Conservation (phyloP, 2,329 filamentous ascomycete genomes). For the Sporothrix mexicana region DNA sequence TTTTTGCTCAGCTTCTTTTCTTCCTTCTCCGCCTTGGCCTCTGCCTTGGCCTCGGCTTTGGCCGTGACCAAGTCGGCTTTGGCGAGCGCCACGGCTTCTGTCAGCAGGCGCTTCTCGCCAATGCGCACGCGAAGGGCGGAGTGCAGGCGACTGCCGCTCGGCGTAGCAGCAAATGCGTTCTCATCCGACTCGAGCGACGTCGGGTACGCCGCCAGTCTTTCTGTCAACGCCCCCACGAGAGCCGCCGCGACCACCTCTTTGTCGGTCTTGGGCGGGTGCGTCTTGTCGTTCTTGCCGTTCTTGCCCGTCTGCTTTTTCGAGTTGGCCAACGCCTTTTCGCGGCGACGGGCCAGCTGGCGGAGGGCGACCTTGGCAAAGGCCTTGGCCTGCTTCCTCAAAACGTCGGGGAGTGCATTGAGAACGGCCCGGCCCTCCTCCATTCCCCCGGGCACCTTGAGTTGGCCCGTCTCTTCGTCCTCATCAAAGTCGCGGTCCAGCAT, state of each 20-base stretch:
- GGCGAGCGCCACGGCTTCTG: slow-evolving; percentile 40
- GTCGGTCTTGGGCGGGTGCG: slow-evolving; percentile 20
- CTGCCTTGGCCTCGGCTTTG: slow-evolving; percentile 34
- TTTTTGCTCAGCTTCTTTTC: slow-evolving; percentile 24
- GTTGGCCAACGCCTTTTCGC: slow-evolving; percentile 28
- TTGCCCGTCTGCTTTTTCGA: slow-evolving; percentile 42
- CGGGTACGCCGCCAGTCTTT: slow-evolving; percentile 41
- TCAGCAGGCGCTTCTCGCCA: slow-evolving; percentile 46
- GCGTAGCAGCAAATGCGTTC: slow-evolving; percentile 21
- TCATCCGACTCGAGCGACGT: slow-evolving; percentile 44
- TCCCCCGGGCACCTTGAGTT: slow-evolving; percentile 42
- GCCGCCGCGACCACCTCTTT: slow-evolving; percentile 49
- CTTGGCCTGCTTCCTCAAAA: slow-evolving; percentile 60
- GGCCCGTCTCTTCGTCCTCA: slow-evolving; percentile 58
- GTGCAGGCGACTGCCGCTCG: slow-evolving; percentile 32
- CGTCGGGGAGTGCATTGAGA: slow-evolving; percentile 54
- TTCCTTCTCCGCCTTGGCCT: slow-evolving; percentile 35
- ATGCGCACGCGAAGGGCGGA: slow-evolving; percentile 46
- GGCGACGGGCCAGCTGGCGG: slow-evolving; percentile 44
- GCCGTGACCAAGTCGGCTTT: slow-evolving; percentile 35
- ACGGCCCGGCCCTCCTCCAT: slow-evolving; percentile 36
- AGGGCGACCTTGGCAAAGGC: slow-evolving; percentile 56
- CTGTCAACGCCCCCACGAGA: slow-evolving; percentile 44
- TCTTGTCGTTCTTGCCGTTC: slow-evolving; percentile 30
- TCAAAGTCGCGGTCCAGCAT: slow-evolving; percentile 65